These are phyloP conservation scores for Pythium phragmitis DNA, from an alignment of 352 stramenopile genomes.

Conservation along the genomic window DNA sequence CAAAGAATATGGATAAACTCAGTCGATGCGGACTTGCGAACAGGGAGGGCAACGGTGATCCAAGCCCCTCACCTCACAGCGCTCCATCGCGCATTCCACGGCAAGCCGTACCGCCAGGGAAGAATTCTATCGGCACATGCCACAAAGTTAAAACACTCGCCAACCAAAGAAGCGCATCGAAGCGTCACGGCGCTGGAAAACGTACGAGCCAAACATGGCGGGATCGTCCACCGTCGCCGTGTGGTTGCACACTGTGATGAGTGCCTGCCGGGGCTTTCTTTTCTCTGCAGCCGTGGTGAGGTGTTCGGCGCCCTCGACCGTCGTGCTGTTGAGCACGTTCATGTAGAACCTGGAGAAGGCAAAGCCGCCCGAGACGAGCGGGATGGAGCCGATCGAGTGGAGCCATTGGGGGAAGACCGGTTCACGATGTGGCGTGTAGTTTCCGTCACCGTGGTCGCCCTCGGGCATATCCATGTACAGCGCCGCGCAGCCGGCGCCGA, in stretches of 20 bases:
- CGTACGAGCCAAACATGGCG: slow-evolving; percentile 61
- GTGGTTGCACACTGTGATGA: slow-evolving; percentile 88
- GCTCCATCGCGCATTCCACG: slow-evolving; percentile 64
- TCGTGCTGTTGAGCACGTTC: slow-evolving; percentile 47
- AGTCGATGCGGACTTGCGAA: neutral
- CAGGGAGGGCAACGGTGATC: no score
- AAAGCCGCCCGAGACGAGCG: slow-evolving; percentile 51
- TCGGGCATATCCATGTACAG: slow-evolving; percentile 65
- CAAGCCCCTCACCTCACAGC: slow-evolving; percentile 51
- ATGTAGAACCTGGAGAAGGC: slow-evolving; percentile 60
- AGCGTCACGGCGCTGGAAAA: neutral
- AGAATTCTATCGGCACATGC: slow-evolving; percentile 48
- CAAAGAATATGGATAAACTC: neutral
- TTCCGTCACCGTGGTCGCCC: slow-evolving; percentile 52
- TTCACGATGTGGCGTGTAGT: slow-evolving; percentile 30
- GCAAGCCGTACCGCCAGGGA: slow-evolving; percentile 65
- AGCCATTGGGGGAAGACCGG: slow-evolving; percentile 69
- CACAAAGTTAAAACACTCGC: neutral
- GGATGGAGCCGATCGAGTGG: slow-evolving; percentile 51
- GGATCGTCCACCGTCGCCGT: slow-evolving; percentile 82
- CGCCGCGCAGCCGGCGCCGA: slow-evolving; percentile 27
- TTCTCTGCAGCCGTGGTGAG: slow-evolving; percentile 42
- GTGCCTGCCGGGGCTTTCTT: slow-evolving; percentile 41
- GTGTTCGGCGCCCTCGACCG: slow-evolving; percentile 42
- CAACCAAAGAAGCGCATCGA: neutral